Base-by-base conservation (phyloP, 139 green algal species). In the Chlorella sp. region DNA sequence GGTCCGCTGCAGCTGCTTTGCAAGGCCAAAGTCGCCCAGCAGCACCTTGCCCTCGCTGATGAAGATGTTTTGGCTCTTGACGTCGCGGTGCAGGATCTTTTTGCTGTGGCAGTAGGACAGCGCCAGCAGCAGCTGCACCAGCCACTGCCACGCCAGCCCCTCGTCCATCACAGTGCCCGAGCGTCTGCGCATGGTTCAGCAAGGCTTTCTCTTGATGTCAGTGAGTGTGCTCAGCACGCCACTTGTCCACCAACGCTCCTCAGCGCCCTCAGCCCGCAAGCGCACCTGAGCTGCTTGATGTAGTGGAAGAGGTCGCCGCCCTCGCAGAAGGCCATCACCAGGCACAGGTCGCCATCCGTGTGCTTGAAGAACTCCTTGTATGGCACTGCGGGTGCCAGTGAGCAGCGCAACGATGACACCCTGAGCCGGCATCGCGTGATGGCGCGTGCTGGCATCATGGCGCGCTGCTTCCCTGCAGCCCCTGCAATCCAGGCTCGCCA, bases 21-120 rank as follows among this genome's bases (percentile, higher is more conserved):
- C 77, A 31, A 88, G 67, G 22, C 82, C 82, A 70, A 88, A 88
- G 74, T 88, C 82, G 1, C 79, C 82, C 62, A 88, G 74, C 59
- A 88, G 50, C 14, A 69, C 62, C 74, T 81, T 84, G 55, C 79
- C 79, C 2, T 74, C 50, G 20, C 42, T 67, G 0, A 85, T n/a
- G 24, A 88, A 83, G 27, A 88, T 77, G 72, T 88, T 88, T 63
- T 82, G 72, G 27, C 77, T 85, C 71, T 88, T 88, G 27, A 88
- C 70, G 69, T 88, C 82, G 33, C 82, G 67, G 62, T 88, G 82
- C 60, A 88, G 71, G 51, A 82, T 81, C 64, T 74, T 78, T 63
- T 87, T 84, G 55, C 30, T 31, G 69, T 85, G 79, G 60, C 77
- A 66, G 63, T 86, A 80, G 20, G 64, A 79, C 60, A 83, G 67